Conservation (phyloP, 257 asterid species). For the Solanum bulbocastanum region DNA sequence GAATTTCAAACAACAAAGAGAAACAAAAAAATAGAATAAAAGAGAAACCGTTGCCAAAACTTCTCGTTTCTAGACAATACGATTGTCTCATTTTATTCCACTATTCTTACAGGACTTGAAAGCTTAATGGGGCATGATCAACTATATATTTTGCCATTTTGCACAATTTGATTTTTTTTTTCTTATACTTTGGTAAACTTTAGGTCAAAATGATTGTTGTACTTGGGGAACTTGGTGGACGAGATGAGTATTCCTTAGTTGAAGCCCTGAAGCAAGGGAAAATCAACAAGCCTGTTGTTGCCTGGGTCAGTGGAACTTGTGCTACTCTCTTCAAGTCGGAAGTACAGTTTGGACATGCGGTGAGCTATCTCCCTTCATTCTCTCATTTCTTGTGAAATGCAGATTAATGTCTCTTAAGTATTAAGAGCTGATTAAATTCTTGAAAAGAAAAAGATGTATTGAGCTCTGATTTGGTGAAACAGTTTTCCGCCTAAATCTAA, state of each 20-base stretch:
- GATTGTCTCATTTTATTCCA: neutral
- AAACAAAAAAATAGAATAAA: neutral
- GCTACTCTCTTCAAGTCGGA: slow-evolving; percentile 95
- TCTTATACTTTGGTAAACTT: neutral
- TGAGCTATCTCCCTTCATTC: slow-evolving; percentile 28
- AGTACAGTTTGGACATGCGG: slow-evolving; percentile 99
- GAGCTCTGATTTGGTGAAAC: neutral
- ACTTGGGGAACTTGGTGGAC: slow-evolving; percentile 99
- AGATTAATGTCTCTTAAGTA: neutral
- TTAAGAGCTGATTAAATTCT: neutral
- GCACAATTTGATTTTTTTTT: neutral
- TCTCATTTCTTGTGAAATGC: neutral
- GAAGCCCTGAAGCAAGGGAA: slow-evolving; percentile 97
- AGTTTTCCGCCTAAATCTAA: neutral
- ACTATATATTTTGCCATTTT: neutral
- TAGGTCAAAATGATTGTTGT: slow-evolving; percentile 94
- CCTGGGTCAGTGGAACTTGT: slow-evolving; percentile 99
- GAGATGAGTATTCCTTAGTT: slow-evolving; percentile 94
- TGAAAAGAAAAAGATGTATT: neutral
- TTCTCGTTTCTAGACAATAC: neutral
- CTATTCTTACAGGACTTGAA: neutral
- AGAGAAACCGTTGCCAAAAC: neutral
- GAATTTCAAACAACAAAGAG: neutral
- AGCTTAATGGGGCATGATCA: neutral
- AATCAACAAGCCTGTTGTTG: slow-evolving; percentile 90